phyloP scores from a whole-genome alignment of 2,329 filamentous ascomycete species.

The Endoconidiophora polonica region DNA sequence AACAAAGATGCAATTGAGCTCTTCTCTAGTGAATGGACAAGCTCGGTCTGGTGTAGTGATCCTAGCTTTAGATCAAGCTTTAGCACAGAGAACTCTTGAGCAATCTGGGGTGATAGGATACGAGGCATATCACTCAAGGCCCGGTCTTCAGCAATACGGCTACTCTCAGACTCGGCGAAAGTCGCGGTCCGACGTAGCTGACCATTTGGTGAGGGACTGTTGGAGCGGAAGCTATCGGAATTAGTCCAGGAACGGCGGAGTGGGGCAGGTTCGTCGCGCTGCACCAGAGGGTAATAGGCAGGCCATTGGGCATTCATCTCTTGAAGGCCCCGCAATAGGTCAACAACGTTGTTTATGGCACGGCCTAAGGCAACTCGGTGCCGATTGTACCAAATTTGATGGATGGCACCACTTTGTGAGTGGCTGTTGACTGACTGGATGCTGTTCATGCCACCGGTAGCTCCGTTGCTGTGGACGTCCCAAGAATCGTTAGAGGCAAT shows the following conservation, averaged over 20 bases:
- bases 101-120: conserved; percentile 78
- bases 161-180: conserved; percentile 47
- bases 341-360: conserved; percentile 72
- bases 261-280: conserved; percentile 33
- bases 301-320: conserved; percentile 86
- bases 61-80: conserved; percentile 91
- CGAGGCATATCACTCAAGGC: conserved; percentile 46
- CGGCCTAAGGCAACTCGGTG: conserved; percentile 77
- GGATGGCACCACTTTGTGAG: conserved; percentile 61
- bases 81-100: conserved; percentile 86
- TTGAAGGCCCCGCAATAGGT: conserved; percentile 67
- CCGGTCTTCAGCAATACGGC: conserved; percentile 48
- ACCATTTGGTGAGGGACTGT: conserved; percentile 17
- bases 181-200: conserved; percentile 7
- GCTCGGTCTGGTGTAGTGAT: conserved; percentile 65
- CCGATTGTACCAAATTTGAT: conserved; percentile 88
- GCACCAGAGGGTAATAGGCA: conserved; percentile 80
- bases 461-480: conserved; percentile 20
- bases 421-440: conserved; percentile 18
- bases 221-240: conserved; percentile 20
- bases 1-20: conserved; percentile 74
- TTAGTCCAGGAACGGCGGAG: conserved; percentile 10
- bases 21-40: conserved; percentile 91
- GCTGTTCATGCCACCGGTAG: conserved; percentile 14
- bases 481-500: conserved; percentile 42